These are phyloP conservation scores for Pyrenophora teres DNA, from an alignment of 2,329 filamentous ascomycete genomes.

Conservation along the genomic window DNA sequence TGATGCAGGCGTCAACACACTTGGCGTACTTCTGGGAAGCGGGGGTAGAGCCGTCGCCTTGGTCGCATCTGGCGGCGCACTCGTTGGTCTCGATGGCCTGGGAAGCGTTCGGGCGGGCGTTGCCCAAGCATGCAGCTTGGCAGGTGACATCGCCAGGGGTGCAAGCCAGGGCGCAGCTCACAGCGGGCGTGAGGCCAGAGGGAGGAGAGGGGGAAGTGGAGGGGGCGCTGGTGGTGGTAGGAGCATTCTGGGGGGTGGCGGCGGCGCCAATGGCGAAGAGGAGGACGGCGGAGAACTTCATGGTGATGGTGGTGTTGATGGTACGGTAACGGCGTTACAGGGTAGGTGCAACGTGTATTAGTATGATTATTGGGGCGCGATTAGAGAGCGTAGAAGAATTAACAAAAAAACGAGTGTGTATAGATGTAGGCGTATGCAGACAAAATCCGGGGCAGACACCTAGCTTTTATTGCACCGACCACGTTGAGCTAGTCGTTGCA, in stretches of 20 bases:
- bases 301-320: constrained; percentile 32
- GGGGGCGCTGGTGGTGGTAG: constrained; percentile 44
- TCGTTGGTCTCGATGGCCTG: constrained; percentile 57
- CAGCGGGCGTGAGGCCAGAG: constrained; percentile 30
- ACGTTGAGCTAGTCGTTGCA: constrained; percentile 7
- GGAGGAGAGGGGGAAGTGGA: constrained; percentile 33
- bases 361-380: constrained; percentile 19
- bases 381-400: constrained; percentile 27
- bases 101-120: constrained; percentile 57
- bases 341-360: constrained; percentile 19
- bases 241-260: constrained; percentile 49
- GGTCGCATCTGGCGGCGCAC: constrained; percentile 58
- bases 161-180: constrained; percentile 49
- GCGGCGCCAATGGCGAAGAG: constrained; percentile 53
- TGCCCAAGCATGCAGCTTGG: constrained; percentile 56
- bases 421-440: constrained; percentile 8
- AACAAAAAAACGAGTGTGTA: constrained; percentile 29
- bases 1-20: constrained; percentile 58
- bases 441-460: constrained; percentile 13
- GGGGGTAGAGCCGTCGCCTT: constrained; percentile 55
- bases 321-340: constrained; percentile 1
- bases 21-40: constrained; percentile 54
- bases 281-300: constrained; percentile 54
- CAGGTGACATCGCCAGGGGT: constrained; percentile 55
- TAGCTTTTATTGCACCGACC: constrained; percentile 16